Base-by-base conservation (phyloP, 2,329 filamentous ascomycete species). In the Akanthomyces lecanii region DNA sequence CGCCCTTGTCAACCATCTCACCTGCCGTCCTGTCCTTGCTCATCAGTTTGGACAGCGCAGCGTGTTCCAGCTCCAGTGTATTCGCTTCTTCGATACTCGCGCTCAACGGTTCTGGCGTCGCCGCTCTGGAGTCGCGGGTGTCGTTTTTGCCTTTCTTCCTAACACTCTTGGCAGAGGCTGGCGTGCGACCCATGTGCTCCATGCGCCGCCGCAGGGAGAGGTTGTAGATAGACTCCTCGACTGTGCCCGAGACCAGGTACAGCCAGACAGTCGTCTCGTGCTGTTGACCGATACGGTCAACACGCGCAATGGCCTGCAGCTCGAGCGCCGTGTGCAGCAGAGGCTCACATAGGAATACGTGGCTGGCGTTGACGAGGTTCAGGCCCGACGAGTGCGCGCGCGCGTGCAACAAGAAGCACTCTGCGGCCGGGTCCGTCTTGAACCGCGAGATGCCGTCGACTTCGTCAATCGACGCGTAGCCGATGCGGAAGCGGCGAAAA, bases 311-410 rank as follows among this genome's bases (percentile, higher is more conserved):
- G 16, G 93, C 94, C 74, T 99, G 95, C 11, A 98, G 82, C 75
- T 98, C 95, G 18, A 99, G 86, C 0, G 93, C 92, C 0, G 94
- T 94, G 71, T 98, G 97, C 68, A 98, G 86, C 4, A 98, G 80
- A 2, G 95, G 95, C 72, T 99, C 95, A 73, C 92, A 97, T 5
- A 99, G 83, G 71, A 98, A 96, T 1, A 98, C 92, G 71, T 98
- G 92, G 54, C 87, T 97, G 5, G 94, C 95, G 69, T 96, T 94
- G 67, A 97, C 89, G 0, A 99, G 83, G 65, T 96, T 98, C 36
- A 99, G 81, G 0, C 95, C 95, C 1, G 90, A 93, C 0, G 91
- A 89, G 72, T 97, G 91, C 0, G 91, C 90, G 67, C 92, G 90
- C 6, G 93, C 93, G 71, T 97, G 92, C 16, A 99, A 82, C 4